Conservation (phyloP, 495 filamentous ascomycete species). For the Aspergillus hancockii region DNA sequence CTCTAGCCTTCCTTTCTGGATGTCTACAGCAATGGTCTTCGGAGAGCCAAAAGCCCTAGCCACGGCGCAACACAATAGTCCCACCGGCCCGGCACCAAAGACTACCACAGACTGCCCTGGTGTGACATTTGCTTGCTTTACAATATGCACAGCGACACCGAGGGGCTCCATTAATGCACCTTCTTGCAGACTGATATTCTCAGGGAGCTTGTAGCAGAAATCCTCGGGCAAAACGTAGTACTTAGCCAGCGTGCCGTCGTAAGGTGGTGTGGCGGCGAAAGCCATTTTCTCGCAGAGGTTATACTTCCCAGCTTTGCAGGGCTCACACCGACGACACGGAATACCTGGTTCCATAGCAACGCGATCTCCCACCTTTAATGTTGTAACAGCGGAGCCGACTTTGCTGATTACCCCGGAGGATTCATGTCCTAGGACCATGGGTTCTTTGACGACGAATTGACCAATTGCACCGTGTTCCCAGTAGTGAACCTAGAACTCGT, state of each 20-base stretch:
- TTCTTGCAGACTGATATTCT: slow-evolving; percentile 47
- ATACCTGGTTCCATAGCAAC: slow-evolving; percentile 58
- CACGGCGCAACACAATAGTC: slow-evolving; percentile 55
- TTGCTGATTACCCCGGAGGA: slow-evolving; percentile 73
- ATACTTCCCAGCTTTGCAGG: slow-evolving; percentile 54
- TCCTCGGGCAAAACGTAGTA: slow-evolving; percentile 58
- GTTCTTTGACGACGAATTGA: slow-evolving; percentile 74
- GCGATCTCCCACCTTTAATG: slow-evolving; percentile 45
- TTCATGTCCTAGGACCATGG: slow-evolving; percentile 94
- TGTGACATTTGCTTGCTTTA: slow-evolving; percentile 44
- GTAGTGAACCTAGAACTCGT: slow-evolving; percentile 67
- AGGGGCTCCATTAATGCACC: slow-evolving; percentile 57
- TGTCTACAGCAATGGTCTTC: slow-evolving; percentile 56
- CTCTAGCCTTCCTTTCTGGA: slow-evolving; percentile 49
- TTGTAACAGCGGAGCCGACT: slow-evolving; percentile 58
- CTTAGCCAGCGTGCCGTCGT: slow-evolving; percentile 56
- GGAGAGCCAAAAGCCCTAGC: slow-evolving; percentile 54
- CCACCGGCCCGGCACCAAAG: slow-evolving; percentile 57
- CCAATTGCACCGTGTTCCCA: slow-evolving; percentile 84
- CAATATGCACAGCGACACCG: slow-evolving; percentile 57
- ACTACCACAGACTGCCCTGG: slow-evolving; percentile 54
- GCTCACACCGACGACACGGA: slow-evolving; percentile 52
- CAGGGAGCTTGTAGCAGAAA: slow-evolving; percentile 56
- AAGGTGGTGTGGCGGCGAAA: slow-evolving; percentile 56
- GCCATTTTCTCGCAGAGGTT: slow-evolving; percentile 54